Base-by-base conservation (phyloP, 129 eudicot genomes). In the Scalesia atractyloides region DNA sequence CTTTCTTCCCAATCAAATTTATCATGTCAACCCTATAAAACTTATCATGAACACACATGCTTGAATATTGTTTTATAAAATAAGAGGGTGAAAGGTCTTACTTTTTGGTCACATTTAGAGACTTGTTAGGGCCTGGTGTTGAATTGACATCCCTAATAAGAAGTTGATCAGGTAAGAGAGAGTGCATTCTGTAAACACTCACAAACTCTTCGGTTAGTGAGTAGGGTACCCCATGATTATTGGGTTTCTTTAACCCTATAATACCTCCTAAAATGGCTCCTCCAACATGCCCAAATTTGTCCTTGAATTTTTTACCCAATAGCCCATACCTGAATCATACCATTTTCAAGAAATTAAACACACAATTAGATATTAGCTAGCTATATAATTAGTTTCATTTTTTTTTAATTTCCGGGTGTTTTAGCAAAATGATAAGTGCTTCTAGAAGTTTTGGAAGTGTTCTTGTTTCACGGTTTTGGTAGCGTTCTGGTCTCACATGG, bases 161-260 rank as follows among this genome's bases (percentile, higher is more conserved):
- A 12, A 88, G 81, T 18, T 80, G 82, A 69, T 88, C 90, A 5
- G 95, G 95, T 77, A 85, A 57, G 44, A 85, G 76, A 11, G 82
- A 68, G 43, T 88, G 95, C 90, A 88, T 88, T 44, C 95, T 59
- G 41, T 88, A 88, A 68, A 88, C 94, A 44, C 82, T 74, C 43
- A 80, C 86, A 50, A 87, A 84, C 64, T 87, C 89, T 58, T 87
- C 94, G 0, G 94, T 87, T 67, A 87, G 74, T 0, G 94, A 87
- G 75, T 87, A 87, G 37, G 94, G 82, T 50, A 87, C 90, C 10
- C 89, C 94, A 57, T 84, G 84, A 66, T 84, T 83, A 18, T 84
- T 73, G 10, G 94, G 87, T 49, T 82, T 80, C 59, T 72, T 80
- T 48, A 69, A 46, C 30, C 94, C 94, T 66, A 84, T 86, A 30